Evolutionary conservation across 495 filamentous ascomycete genomes (phyloP).

Genomic region (Penicillium parvum): DNA sequence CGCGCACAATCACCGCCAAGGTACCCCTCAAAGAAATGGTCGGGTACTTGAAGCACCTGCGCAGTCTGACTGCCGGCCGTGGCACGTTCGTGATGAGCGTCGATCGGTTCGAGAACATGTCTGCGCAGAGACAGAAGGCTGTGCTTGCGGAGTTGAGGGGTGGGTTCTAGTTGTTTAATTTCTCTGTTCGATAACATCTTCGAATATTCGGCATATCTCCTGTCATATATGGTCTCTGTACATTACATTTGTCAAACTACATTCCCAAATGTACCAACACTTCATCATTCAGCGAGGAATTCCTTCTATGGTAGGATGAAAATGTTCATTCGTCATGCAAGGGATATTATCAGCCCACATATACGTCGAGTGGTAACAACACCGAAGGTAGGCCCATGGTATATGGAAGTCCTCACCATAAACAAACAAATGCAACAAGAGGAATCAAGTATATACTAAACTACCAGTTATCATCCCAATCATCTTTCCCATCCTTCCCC

Average conservation of each 20-base stretch:
- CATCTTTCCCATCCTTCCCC: slow-evolving; percentile 53
- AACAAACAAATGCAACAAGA: slow-evolving; percentile 2
- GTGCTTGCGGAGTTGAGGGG: slow-evolving; percentile 50
- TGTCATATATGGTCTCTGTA: too few relatives aligned
- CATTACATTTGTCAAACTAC: background rate
- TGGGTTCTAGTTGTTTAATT: slow-evolving; percentile 16
- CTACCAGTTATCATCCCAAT: slow-evolving; percentile 68
- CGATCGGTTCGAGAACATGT: slow-evolving; percentile 85
- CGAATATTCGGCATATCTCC: too few relatives aligned
- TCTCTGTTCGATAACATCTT: background rate
- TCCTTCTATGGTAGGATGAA: too few relatives aligned
- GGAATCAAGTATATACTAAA: slow-evolving; percentile 11
- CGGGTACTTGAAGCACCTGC: slow-evolving; percentile 85
- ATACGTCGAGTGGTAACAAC: slow-evolving; percentile 1
- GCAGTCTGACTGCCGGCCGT: slow-evolving; percentile 81
- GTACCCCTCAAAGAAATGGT: slow-evolving; percentile 97
- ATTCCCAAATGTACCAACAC: slow-evolving; percentile 5
- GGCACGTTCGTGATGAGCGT: slow-evolving; percentile 91
- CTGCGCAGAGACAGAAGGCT: slow-evolving; percentile 55
- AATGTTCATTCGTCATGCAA: slow-evolving; percentile 13
- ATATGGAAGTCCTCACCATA: slow-evolving; percentile 2
- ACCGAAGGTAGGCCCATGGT: slow-evolving; percentile 9
- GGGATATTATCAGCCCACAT: slow-evolving; percentile 12
- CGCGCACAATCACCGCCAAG: slow-evolving; percentile 67
- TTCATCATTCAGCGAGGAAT: too few relatives aligned